phyloP scores from a whole-genome alignment of 2,329 filamentous ascomycete species.

The Penicillium italicum region DNA sequence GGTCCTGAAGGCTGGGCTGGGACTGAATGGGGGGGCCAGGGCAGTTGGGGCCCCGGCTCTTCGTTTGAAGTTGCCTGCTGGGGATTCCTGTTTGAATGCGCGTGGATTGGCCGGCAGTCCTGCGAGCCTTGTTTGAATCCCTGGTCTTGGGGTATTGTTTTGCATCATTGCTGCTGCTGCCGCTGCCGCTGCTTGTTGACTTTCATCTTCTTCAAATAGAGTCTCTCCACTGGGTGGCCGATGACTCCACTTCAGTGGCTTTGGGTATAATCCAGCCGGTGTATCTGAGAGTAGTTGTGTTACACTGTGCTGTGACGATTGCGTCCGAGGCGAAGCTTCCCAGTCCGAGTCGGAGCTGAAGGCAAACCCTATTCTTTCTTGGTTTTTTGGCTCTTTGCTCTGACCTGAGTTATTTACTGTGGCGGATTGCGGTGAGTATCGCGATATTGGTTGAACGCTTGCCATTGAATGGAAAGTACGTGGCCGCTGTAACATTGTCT shows the following conservation, averaged over 20 bases:
- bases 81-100: conserved; percentile 31
- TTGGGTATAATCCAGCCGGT: conserved; percentile 36
- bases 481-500: conserved; percentile 20
- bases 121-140: conserved; percentile 12
- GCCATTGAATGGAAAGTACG: conserved; percentile 11
- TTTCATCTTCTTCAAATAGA: conserved; percentile 39
- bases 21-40: conserved; percentile 7
- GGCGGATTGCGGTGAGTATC: conserved; percentile 20
- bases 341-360: conserved; percentile 25
- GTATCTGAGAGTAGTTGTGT: conserved; percentile 38
- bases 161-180: not conserved
- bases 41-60: not conserved
- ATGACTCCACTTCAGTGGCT: conserved; percentile 35
- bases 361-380: conserved; percentile 20
- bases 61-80: conserved; percentile 3
- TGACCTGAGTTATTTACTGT: conserved; percentile 7
- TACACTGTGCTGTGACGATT: conserved; percentile 37
- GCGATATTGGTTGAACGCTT: conserved; percentile 15
- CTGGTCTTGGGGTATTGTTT: conserved; percentile 1
- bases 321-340: conserved; percentile 29
- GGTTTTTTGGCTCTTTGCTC: not conserved
- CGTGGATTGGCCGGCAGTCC: conserved; percentile 38
- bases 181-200: conserved; percentile 8
- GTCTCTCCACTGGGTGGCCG: conserved; percentile 34
- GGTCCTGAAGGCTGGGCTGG: conserved; percentile 3